A percentile compares a stretch with the other conserved stretches of the same genome.
Evolutionary conservation across 176 grass and related monocot genomes (phyloP).

Genomic region (Echinochloa phyllopogon): DNA sequence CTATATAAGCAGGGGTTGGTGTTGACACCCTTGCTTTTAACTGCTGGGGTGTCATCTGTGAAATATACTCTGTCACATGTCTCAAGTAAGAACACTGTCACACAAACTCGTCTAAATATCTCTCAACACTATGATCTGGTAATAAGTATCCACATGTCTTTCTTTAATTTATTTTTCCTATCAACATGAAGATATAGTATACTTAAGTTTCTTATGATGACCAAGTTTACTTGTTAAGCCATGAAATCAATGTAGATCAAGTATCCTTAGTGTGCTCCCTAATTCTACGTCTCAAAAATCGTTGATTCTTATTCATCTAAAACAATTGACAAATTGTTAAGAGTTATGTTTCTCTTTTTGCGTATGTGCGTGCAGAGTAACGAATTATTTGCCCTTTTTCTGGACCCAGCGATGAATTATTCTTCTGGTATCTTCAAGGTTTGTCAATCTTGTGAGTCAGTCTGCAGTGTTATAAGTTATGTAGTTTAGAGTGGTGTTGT

Average conservation of each 20-base stretch:
- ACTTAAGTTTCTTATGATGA: background rate
- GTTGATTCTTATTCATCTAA: background rate
- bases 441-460: background rate
- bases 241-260: background rate
- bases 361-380: slow-evolving; percentile 53
- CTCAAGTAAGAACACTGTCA: slow-evolving; percentile 70
- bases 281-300: background rate
- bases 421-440: slow-evolving; percentile 81
- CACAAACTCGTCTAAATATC: slow-evolving; percentile 76
- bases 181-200: background rate
- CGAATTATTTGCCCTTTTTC: slow-evolving; percentile 75
- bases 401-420: slow-evolving; percentile 83
- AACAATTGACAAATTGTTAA: background rate
- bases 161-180: background rate
- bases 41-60: slow-evolving; percentile 71
- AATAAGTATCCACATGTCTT: background rate
- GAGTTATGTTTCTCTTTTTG: background rate
- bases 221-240: too few relatives aligned
- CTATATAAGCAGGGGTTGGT: slow-evolving; percentile 59
- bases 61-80: slow-evolving; percentile 71
- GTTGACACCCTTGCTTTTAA: slow-evolving; percentile 76
- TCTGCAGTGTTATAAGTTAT: background rate
- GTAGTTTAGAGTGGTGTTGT: background rate
- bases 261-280: background rate
- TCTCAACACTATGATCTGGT: slow-evolving; percentile 93